Conservation (phyloP, 2,329 filamentous ascomycete genomes). For the Colletotrichum godetiae region DNA sequence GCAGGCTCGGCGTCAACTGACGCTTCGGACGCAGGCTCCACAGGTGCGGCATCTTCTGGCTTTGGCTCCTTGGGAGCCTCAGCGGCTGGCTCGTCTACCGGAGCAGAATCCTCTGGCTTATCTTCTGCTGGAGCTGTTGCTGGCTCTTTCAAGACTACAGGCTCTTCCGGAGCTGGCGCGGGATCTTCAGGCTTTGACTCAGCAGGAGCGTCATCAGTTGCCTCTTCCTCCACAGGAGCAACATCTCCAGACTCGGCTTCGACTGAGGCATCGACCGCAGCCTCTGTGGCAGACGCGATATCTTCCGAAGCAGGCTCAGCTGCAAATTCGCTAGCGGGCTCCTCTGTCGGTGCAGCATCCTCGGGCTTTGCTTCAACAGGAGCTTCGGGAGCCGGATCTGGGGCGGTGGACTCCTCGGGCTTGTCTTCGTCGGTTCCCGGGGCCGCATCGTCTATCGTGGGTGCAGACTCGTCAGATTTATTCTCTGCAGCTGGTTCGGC, state of each 20-base stretch:
- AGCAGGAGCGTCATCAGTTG: background rate
- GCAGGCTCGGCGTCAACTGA: no score
- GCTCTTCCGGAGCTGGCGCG: background rate
- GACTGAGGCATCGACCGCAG: background rate
- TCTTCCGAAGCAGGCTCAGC: background rate
- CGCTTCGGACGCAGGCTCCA: background rate
- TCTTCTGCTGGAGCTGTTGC: no score
- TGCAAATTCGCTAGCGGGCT: background rate
- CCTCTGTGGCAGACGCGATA: no score
- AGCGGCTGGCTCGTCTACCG: background rate
- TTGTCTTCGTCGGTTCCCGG: background rate
- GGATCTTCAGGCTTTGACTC: background rate
- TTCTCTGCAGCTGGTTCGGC: background rate
- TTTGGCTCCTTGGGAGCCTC: background rate
- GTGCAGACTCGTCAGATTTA: background rate
- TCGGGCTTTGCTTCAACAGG: background rate
- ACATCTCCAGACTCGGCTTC: background rate
- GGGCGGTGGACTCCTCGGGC: background rate
- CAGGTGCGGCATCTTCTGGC: background rate
- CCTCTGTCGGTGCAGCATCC: background rate
- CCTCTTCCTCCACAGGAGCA: background rate
- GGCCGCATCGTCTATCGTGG: background rate
- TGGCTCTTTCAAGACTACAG: background rate
- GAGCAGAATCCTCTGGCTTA: background rate
- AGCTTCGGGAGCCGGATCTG: background rate